Conservation (phyloP, 352 stramenopile species). For the Globisporangium sylvaticum region DNA sequence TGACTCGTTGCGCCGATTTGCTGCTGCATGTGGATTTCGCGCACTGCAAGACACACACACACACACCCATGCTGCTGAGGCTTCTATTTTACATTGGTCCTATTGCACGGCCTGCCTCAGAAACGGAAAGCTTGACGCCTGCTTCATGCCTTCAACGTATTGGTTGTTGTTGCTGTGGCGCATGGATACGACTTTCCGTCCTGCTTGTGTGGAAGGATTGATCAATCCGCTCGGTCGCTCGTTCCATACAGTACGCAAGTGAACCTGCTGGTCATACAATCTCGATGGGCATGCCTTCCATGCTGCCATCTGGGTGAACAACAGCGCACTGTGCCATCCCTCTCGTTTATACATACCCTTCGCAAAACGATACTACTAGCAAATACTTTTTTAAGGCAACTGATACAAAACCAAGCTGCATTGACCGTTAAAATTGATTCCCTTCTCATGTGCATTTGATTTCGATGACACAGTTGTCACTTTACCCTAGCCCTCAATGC, state of each 20-base stretch:
- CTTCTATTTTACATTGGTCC: background rate
- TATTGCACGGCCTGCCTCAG: background rate
- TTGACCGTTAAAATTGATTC: background rate
- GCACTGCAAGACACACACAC: background rate
- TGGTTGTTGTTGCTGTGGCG: background rate
- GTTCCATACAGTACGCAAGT: background rate
- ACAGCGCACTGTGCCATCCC: background rate
- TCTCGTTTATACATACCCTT: background rate
- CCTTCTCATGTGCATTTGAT: background rate
- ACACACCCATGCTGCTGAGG: background rate
- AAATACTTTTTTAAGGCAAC: too few relatives aligned
- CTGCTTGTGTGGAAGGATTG: background rate
- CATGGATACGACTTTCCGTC: background rate
- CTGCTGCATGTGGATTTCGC: background rate
- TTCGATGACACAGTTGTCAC: background rate
- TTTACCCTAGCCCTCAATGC: background rate
- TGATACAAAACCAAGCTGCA: too few relatives aligned
- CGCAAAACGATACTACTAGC: background rate
- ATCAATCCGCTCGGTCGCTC: background rate
- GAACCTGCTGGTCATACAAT: background rate
- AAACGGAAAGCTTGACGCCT: background rate
- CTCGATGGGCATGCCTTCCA: background rate
- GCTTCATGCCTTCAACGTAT: background rate
- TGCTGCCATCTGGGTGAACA: background rate
- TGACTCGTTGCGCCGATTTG: background rate